phyloP scores from a whole-genome alignment of 768 basidiomycete genomes.

The Fomitopsis pulvina region DNA sequence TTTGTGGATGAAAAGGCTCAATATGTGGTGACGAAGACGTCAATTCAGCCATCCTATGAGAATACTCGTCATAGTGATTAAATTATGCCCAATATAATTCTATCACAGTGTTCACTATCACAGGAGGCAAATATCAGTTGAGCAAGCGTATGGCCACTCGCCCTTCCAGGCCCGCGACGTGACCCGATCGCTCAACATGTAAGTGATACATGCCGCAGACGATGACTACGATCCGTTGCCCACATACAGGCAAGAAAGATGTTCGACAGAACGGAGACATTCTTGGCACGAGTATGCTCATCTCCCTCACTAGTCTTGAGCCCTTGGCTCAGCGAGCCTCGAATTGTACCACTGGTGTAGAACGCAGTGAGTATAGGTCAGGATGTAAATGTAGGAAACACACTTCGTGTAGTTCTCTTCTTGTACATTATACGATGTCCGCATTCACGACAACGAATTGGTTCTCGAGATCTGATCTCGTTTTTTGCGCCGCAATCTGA shows the following conservation, averaged over 20 bases:
- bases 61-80: neutral
- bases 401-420: slow-evolving; percentile 90
- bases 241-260: no score
- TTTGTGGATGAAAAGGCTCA: slow-evolving; percentile 40
- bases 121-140: neutral
- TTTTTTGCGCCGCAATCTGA: slow-evolving; percentile 87
- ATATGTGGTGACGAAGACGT: slow-evolving; percentile 30
- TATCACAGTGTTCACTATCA: no score
- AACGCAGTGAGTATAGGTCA: slow-evolving; percentile 5
- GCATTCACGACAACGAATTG: slow-evolving; percentile 93
- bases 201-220: neutral
- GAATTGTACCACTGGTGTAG: slow-evolving; percentile 65
- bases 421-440: slow-evolving; percentile 99
- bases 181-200: no score
- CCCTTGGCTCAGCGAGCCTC: slow-evolving; percentile 67
- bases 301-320: no score
- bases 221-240: no score
- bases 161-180: no score
- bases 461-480: slow-evolving; percentile 85
- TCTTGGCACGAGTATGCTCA: no score
- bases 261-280: no score
- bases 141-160: no score
- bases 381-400: slow-evolving; percentile 24
- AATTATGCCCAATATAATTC: neutral
- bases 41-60: slow-evolving; percentile 1